Conservation (phyloP, 2,329 filamentous ascomycete species). For the Monosporascus cannonballus region DNA sequence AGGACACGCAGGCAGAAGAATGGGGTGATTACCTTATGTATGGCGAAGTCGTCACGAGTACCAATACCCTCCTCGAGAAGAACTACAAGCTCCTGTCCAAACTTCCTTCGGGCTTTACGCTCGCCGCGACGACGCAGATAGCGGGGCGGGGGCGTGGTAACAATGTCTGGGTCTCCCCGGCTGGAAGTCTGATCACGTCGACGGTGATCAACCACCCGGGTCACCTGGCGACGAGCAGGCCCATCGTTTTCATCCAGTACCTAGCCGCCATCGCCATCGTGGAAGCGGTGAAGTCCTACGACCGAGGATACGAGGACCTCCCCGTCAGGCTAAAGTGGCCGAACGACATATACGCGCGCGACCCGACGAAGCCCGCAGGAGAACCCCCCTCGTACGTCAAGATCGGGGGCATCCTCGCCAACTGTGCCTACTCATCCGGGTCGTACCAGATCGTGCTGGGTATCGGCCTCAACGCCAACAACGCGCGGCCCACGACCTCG, state of each 20-base stretch:
- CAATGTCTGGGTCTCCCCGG: conserved; percentile 92
- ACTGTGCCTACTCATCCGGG: conserved; percentile 71
- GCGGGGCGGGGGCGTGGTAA: conserved; percentile 81
- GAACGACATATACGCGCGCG: conserved; percentile 81
- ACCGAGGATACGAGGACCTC: conserved; percentile 64
- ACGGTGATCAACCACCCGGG: conserved; percentile 80
- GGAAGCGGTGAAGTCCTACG: conserved; percentile 76
- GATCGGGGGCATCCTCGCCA: conserved; percentile 88
- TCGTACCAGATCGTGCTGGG: conserved; percentile 83
- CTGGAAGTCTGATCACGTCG: conserved; percentile 81
- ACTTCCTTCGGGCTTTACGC: conserved; percentile 80
- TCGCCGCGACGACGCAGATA: conserved; percentile 80
- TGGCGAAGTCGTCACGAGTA: conserved; percentile 88
- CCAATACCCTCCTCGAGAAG: conserved; percentile 88
- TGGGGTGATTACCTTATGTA: conserved; percentile 82
- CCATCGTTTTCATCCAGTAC: conserved; percentile 92
- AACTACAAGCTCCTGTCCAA: conserved; percentile 72
- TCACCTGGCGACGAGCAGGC: conserved; percentile 62
- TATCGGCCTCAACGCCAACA: conserved; percentile 79
- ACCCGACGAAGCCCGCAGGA: conserved; percentile 35
- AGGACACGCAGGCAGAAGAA: conserved; percentile 48
- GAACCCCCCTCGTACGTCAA: conserved; percentile 61
- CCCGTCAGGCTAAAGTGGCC: conserved; percentile 94
- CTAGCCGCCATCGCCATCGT: conserved; percentile 83
- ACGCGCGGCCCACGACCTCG: conserved; percentile 79